Evolutionary conservation across 495 filamentous ascomycete species (phyloP).

Genomic region (Talaromyces liani): DNA sequence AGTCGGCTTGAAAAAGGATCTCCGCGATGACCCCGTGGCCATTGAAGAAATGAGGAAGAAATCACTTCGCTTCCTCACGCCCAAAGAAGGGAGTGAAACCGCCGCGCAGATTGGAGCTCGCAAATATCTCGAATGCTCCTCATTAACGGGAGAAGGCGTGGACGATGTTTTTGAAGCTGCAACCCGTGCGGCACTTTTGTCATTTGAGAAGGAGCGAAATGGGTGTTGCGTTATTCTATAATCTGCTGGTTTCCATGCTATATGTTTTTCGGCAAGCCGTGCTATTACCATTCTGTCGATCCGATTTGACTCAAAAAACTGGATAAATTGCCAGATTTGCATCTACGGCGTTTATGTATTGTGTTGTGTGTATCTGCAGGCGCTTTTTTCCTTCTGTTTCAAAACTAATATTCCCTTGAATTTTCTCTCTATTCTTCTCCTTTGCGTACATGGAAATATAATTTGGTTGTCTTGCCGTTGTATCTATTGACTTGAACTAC

Average conservation of each 20-base stretch:
- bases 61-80: slow-evolving; percentile 75
- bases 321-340: neutral
- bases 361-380: neutral
- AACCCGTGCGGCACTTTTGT: slow-evolving; percentile 87
- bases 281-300: neutral
- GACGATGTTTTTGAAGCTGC: slow-evolving; percentile 99
- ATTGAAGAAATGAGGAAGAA: slow-evolving; percentile 97
- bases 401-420: neutral
- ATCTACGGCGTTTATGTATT: slow-evolving; percentile 1
- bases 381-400: neutral
- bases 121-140: slow-evolving; percentile 97
- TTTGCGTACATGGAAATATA: neutral
- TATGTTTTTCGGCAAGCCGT: neutral
- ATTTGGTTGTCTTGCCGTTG: neutral
- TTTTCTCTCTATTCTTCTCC: neutral
- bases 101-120: slow-evolving; percentile 81
- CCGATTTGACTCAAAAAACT: neutral
- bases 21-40: slow-evolving; percentile 87
- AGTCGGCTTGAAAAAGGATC: slow-evolving; percentile 95
- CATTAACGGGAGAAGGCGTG: slow-evolving; percentile 92
- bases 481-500: neutral
- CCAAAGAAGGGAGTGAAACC: slow-evolving; percentile 70
- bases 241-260: slow-evolving; percentile 18
- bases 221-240: slow-evolving; percentile 88
- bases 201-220: slow-evolving; percentile 80